Evolutionary conservation across 2,329 filamentous ascomycete genomes (phyloP).

Genomic region (Beauveria rudraprayagi): DNA sequence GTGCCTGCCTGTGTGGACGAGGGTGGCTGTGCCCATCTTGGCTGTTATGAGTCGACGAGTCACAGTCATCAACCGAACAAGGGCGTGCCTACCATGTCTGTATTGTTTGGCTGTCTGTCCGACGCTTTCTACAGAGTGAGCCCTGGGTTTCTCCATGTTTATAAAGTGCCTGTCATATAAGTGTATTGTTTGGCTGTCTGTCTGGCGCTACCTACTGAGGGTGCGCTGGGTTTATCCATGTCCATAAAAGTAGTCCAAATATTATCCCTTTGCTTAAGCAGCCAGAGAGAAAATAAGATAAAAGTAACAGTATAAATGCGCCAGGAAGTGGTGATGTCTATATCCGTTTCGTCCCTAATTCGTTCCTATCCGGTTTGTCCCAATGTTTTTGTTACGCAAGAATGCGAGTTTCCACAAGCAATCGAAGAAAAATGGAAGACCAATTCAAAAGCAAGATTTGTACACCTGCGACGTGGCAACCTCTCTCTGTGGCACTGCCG

Average conservation of each 20-base stretch:
- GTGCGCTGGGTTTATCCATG: not conserved
- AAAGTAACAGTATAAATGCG: constrained; percentile 11
- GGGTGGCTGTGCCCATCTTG: not conserved
- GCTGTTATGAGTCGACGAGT: not conserved
- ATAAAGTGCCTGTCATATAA: not conserved
- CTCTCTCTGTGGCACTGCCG: not conserved
- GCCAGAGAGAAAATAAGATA: constrained; percentile 1
- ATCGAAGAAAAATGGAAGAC: not conserved
- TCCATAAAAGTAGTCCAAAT: constrained; percentile 17
- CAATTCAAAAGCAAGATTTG: constrained; percentile 7
- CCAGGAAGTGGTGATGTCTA: constrained; percentile 17
- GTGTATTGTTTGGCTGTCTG: not conserved
- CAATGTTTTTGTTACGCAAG: not conserved
- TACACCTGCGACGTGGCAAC: not conserved
- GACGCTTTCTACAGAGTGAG: no score
- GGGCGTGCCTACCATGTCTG: not conserved
- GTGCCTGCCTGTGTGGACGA: not conserved
- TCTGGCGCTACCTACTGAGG: not conserved
- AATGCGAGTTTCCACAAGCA: not conserved
- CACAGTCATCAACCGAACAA: not conserved
- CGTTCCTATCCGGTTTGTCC: constrained; percentile 1
- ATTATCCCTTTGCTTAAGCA: constrained; percentile 5
- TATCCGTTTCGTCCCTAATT: constrained; percentile 10
- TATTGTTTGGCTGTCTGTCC: no score
- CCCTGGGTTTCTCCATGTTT: no score